A percentile compares a stretch with the other conserved stretches of the same genome.
Evolutionary conservation across 176 grass and related monocot species (phyloP).

Genomic region (Carex pumila): DNA sequence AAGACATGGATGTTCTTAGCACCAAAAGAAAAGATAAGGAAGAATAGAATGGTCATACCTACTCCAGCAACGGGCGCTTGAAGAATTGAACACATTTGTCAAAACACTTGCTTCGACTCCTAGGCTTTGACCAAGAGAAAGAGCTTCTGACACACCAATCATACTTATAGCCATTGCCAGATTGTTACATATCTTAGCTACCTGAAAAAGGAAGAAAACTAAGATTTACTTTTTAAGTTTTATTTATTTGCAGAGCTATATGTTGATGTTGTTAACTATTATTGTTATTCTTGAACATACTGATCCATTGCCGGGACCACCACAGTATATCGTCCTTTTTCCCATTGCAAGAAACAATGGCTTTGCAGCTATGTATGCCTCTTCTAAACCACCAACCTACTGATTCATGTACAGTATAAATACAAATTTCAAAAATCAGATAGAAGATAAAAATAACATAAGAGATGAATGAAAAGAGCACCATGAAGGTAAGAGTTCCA

Average conservation of each 20-base stretch:
- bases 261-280: background rate
- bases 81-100: slow-evolving; percentile 91
- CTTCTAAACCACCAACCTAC: slow-evolving; percentile 83
- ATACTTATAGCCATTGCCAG: slow-evolving; percentile 92
- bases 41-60: slow-evolving; percentile 42
- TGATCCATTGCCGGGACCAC: slow-evolving; percentile 76
- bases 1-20: background rate
- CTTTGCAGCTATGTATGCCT: slow-evolving; percentile 73
- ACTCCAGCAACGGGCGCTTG: slow-evolving; percentile 92
- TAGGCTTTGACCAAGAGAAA: slow-evolving; percentile 85
- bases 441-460: slow-evolving; percentile 17
- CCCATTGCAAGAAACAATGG: slow-evolving; percentile 81
- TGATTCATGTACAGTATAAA: background rate
- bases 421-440: slow-evolving; percentile 3
- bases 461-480: slow-evolving; percentile 23
- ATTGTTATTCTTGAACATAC: slow-evolving; percentile 35
- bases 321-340: slow-evolving; percentile 78
- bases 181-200: slow-evolving; percentile 96
- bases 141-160: slow-evolving; percentile 85
- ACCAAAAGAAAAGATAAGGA: background rate
- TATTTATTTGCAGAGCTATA: background rate
- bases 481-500: slow-evolving; percentile 90
- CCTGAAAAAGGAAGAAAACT: slow-evolving; percentile 39
- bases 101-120: slow-evolving; percentile 72
- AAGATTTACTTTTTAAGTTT: background rate